Conservation (phyloP, 2,329 filamentous ascomycete genomes). For the Trichophyton schoenleinii region DNA sequence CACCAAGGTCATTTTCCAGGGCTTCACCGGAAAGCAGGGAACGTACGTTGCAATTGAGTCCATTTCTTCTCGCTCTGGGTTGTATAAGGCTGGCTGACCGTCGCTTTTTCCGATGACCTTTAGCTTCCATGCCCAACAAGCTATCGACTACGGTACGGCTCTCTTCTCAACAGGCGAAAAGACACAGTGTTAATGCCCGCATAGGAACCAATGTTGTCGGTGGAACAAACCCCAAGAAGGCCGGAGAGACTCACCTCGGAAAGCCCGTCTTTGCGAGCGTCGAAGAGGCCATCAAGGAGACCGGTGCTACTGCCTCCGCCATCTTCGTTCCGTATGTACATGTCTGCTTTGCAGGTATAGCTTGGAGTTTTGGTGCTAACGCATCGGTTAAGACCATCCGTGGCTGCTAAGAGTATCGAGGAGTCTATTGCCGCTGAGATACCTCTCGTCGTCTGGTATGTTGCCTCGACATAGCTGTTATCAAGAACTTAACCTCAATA, state of each 20-base stretch:
- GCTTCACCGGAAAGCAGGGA: constrained; percentile 95
- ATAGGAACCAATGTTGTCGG: constrained; percentile 92
- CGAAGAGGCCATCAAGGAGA: constrained; percentile 74
- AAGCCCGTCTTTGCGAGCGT: constrained; percentile 90
- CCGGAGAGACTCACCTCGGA: constrained; percentile 75
- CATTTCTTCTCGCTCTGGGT: background rate
- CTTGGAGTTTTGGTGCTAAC: background rate
- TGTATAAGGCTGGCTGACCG: background rate
- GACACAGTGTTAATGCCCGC: constrained; percentile 16
- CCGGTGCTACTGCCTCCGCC: constrained; percentile 78
- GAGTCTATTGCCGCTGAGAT: constrained; percentile 91
- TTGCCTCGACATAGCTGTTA: constrained; percentile 5
- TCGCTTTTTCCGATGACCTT: constrained; percentile 21
- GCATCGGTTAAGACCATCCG: constrained; percentile 54
- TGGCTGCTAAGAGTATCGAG: constrained; percentile 91
- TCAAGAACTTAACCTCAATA: background rate
- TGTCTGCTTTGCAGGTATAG: background rate
- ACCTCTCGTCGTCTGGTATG: constrained; percentile 75
- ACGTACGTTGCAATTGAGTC: constrained; percentile 47
- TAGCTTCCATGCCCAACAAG: constrained; percentile 94
- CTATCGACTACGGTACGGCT: constrained; percentile 88
- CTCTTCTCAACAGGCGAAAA: background rate
- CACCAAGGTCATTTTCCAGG: constrained; percentile 93
- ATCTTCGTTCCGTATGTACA: constrained; percentile 77
- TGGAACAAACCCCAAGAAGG: constrained; percentile 98